Base-by-base conservation (phyloP, 495 filamentous ascomycete genomes). In the Letharia columbiana region DNA sequence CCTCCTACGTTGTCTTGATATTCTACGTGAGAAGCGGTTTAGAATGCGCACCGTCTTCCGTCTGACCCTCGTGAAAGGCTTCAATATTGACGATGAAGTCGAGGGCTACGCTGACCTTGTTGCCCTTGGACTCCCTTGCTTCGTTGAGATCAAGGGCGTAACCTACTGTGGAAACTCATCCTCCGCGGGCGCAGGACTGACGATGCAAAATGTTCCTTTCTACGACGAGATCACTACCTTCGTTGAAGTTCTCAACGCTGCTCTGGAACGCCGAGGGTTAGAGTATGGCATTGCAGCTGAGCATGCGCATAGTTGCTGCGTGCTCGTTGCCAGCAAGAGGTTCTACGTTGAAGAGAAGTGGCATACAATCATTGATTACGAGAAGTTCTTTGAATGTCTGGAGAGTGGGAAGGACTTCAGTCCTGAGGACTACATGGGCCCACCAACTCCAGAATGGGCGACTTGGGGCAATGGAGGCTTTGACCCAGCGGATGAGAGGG, bases 161-260 rank as follows among this genome's bases (percentile, higher is more conserved):
- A 98, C 93, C 0, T 98, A 92, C 80, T 98, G 93, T 76, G 93
- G 93, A 23, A 97, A 92, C 0, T 87, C 88, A 37, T 88, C 90
- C 13, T 87, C 87, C 18, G 85, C 86, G 8, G 87, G 84, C 61
- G 92, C 90, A 2, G 93, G 93, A 0, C 77, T 97, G 56, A 95
- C 88, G 0, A 97, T 97, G 93, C 83, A 90, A 70, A 97, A 98
- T 71, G 93, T 97, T 28, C 93, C 93, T 0, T 98, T 96, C 76
- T 96, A 96, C 74, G 85, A 87, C 69, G 93, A 98, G 74, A 88
- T 98, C 18, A 77, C 81, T 20, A 81, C 84, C 23, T 98, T 98
- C 72, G 92, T 95, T 9, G 77, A 82, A 12, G 86, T 85, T 15
- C 82, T 98, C 2, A 83, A 89, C 56, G 73, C 75, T 17, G 88